These are phyloP conservation scores for Talaromyces marneffei DNA, from an alignment of 2,329 filamentous ascomycete species.

Conservation along the genomic window DNA sequence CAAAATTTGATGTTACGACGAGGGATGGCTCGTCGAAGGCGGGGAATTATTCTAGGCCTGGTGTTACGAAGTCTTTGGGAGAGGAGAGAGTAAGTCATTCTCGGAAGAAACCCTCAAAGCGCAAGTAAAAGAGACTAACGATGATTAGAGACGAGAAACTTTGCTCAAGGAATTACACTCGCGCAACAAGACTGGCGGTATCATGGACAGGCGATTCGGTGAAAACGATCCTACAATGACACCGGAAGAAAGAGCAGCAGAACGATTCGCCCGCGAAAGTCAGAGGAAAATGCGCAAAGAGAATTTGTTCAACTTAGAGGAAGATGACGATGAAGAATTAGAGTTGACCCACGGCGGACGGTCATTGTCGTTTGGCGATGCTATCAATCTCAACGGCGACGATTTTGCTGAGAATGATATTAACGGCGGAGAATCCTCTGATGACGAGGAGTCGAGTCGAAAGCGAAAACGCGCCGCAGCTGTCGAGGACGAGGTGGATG, in stretches of 20 bases:
- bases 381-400: constrained; percentile 46
- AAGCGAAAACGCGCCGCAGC: constrained; percentile 41
- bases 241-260: constrained; percentile 83
- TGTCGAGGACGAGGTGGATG: constrained; percentile 39
- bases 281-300: constrained; percentile 69
- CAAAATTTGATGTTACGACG: constrained; percentile 80
- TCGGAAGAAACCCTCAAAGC: background rate
- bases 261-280: constrained; percentile 85
- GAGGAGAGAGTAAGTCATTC: constrained; percentile 65
- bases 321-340: constrained; percentile 63
- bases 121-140: background rate
- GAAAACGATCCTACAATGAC: constrained; percentile 94
- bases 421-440: constrained; percentile 42
- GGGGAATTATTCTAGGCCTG: constrained; percentile 65
- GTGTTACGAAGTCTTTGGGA: constrained; percentile 74
- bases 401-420: constrained; percentile 78
- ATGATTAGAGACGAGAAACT: constrained; percentile 63
- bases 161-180: constrained; percentile 84
- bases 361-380: constrained; percentile 59
- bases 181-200: constrained; percentile 84
- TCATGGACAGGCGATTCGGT: constrained; percentile 88
- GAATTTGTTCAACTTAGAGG: constrained; percentile 85
- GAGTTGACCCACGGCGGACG: constrained; percentile 79
- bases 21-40: constrained; percentile 49
- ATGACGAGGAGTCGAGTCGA: constrained; percentile 46